phyloP scores from a whole-genome alignment of 495 filamentous ascomycete genomes.

The Penicillium robsamsonii region DNA sequence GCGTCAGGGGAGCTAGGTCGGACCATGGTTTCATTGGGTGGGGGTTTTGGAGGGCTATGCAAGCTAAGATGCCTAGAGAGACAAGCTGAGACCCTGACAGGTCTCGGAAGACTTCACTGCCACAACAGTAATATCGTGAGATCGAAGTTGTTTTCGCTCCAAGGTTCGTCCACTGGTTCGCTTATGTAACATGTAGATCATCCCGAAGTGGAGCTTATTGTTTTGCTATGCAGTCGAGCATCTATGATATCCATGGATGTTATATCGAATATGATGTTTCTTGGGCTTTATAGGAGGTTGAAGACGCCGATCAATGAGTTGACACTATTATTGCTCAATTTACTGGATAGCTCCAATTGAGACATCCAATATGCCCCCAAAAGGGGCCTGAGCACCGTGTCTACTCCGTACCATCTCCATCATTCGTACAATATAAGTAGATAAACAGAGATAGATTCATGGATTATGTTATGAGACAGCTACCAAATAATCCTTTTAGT shows the following conservation, averaged over 20 bases:
- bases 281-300: neutral
- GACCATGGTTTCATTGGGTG: slow-evolving; percentile 26
- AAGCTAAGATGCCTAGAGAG: neutral
- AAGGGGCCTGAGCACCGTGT: slow-evolving; percentile 6
- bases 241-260: neutral
- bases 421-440: neutral
- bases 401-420: neutral
- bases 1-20: slow-evolving; percentile 16
- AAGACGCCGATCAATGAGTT: neutral
- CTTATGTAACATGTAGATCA: slow-evolving; percentile 26
- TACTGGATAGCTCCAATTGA: slow-evolving; percentile 7
- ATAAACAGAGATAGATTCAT: neutral
- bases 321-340: neutral
- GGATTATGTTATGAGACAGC: neutral
- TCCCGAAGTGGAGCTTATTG: neutral
- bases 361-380: slow-evolving; percentile 10
- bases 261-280: neutral
- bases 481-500: neutral
- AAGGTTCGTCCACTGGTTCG: neutral
- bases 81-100: slow-evolving; percentile 3
- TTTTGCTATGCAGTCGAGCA: neutral
- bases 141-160: neutral
- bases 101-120: slow-evolving; percentile 5
- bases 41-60: neutral
- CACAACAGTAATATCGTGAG: neutral